These are phyloP conservation scores for Hygrocybe punicea DNA, from an alignment of 768 basidiomycete species.

Conservation along the genomic window DNA sequence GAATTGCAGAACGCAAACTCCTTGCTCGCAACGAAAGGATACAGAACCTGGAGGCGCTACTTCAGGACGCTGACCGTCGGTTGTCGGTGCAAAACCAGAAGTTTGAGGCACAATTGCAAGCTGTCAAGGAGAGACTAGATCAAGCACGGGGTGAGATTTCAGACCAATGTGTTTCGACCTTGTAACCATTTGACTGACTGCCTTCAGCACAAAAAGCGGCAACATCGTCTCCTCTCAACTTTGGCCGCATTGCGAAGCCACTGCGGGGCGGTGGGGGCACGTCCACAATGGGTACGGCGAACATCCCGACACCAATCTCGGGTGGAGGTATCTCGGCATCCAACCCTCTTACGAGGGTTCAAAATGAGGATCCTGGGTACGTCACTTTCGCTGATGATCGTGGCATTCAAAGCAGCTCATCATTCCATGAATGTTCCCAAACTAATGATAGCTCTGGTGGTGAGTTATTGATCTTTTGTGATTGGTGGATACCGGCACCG, in stretches of 20 bases:
- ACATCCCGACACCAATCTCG: slow-evolving; percentile 40
- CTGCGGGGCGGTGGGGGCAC: slow-evolving; percentile 88
- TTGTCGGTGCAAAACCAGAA: slow-evolving; percentile 92
- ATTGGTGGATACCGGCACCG: slow-evolving; percentile 11
- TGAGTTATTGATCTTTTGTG: slow-evolving; percentile 24
- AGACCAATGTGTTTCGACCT: slow-evolving; percentile 12
- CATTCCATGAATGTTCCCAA: neutral
- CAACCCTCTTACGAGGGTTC: slow-evolving; percentile 67
- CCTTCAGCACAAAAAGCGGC: slow-evolving; percentile 72
- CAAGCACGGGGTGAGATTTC: slow-evolving; percentile 83
- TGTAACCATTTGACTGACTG: slow-evolving; percentile 10
- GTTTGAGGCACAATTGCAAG: slow-evolving; percentile 89
- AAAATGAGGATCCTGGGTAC: slow-evolving; percentile 76
- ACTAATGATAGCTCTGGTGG: slow-evolving; percentile 28
- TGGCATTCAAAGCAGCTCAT: neutral
- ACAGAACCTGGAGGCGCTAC: slow-evolving; percentile 87
- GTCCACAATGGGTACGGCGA: slow-evolving; percentile 35
- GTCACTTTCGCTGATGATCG: slow-evolving; percentile 27
- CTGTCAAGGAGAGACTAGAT: slow-evolving; percentile 87
- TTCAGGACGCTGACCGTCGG: slow-evolving; percentile 92
- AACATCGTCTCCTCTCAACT: slow-evolving; percentile 67
- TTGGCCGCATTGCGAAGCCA: slow-evolving; percentile 96
- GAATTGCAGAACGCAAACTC: slow-evolving; percentile 93
- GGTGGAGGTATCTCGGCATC: slow-evolving; percentile 45
- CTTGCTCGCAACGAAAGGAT: slow-evolving; percentile 97